Evolutionary conservation across 352 stramenopile species (phyloP), one percentile per base, ranked within the genome.

Genomic region (Globisporangium recalcitrans): DNA sequence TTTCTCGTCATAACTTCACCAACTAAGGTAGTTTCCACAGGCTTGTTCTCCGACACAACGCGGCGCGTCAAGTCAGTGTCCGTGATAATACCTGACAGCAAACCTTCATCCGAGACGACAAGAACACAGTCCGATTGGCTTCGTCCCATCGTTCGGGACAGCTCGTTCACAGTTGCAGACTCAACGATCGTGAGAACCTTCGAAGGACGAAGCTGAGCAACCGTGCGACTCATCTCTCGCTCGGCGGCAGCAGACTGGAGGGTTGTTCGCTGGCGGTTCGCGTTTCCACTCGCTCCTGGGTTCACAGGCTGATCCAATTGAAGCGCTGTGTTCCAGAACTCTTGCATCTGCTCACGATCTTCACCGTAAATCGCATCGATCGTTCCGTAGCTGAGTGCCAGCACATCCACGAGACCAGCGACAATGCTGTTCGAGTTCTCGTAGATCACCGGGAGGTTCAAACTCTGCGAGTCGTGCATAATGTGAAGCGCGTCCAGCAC

Each of bases 31-130:
- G 72, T 75, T 6, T 93, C 85, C 3, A 91, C 55, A 6, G 87
- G 77, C 14, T 76, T 71, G 64, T 95, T 94, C 38, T 91, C 73
- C 1, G 87, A 90, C 1, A 96, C 84, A 2, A 95, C 82, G 22
- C 85, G 84, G 6, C 84, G 79, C 14, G 87, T 94, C 34, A 96
- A 58, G 67, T 96, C 87, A 24, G 87, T 94, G 58, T 98, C 96
- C 22, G 96, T 99, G 64, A 98, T 89, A 61, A 99, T 99, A 61
- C 97, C 97, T 21, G 81, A 85, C 19, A 99, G 76, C 32, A 88
- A 77, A 26, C 96, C 96, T 27, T 89, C 74, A 8, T 87, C 75
- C 44, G 88, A 94, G 16, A 97, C 81, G 32, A 99, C 88, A 10
- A 99, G 78, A 14, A 97, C 90, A 24, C 92, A 97, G 67, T 97